Conservation (phyloP, 179 eudicot genomes). For the Pouteria campechiana region DNA sequence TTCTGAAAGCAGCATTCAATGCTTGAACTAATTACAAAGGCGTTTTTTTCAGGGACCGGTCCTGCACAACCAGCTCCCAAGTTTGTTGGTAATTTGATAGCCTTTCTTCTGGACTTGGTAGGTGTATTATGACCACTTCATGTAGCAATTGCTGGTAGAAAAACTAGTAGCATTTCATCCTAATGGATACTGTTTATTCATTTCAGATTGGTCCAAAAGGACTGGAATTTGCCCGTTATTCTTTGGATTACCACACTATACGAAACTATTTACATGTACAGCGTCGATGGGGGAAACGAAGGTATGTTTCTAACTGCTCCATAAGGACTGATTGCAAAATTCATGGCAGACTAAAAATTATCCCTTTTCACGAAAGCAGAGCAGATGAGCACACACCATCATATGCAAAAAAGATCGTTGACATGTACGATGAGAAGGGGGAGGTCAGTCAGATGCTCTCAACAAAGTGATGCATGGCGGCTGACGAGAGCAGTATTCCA, state of each 20-base stretch:
- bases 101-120: slow-evolving; percentile 72
- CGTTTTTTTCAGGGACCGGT: slow-evolving; percentile 57
- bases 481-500: too few relatives aligned
- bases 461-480: slow-evolving; percentile 26
- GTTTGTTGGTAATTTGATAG: slow-evolving; percentile 78
- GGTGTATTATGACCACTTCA: slow-evolving; percentile 10
- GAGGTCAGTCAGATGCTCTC: slow-evolving; percentile 84
- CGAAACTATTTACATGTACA: slow-evolving; percentile 62
- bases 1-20: too few relatives aligned
- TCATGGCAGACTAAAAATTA: slow-evolving; percentile 3
- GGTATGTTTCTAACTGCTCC: slow-evolving; percentile 21
- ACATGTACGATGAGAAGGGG: slow-evolving; percentile 74
- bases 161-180: not conserved
- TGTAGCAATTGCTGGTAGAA: not conserved
- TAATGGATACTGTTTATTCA: slow-evolving; percentile 9
- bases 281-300: slow-evolving; percentile 74
- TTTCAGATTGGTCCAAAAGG: slow-evolving; percentile 95
- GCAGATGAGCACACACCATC: slow-evolving; percentile 82
- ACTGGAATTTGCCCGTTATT: slow-evolving; percentile 89
- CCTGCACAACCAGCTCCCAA: slow-evolving; percentile 90
- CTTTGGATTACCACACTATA: slow-evolving; percentile 75
- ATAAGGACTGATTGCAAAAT: slow-evolving; percentile 3
- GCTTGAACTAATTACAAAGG: too few relatives aligned
- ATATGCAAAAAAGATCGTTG: slow-evolving; percentile 78
- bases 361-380: slow-evolving; percentile 33